Conservation (phyloP, 176 grass and related monocot genomes). For the Oryza longistaminata region DNA sequence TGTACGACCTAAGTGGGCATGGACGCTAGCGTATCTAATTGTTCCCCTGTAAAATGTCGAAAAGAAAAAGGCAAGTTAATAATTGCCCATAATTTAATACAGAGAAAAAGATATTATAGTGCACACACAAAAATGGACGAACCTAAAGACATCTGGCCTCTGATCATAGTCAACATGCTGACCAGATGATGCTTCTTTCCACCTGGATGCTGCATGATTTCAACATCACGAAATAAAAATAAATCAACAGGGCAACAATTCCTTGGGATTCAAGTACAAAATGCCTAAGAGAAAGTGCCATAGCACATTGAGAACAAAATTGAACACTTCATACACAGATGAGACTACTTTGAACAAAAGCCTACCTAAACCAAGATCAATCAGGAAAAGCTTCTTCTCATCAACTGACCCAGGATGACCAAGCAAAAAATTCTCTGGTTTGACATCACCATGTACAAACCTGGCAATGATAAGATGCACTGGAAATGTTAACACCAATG, state of each 20-base stretch:
- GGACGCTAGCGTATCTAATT: slow-evolving; percentile 86
- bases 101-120: slow-evolving; percentile 39
- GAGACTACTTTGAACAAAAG: slow-evolving; percentile 2
- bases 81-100: slow-evolving; percentile 12
- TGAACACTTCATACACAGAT: slow-evolving; percentile 14
- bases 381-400: slow-evolving; percentile 86
- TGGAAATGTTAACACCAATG: slow-evolving; percentile 1
- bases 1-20: slow-evolving; percentile 90
- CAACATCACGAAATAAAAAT: slow-evolving; percentile 28
- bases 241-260: slow-evolving; percentile 6
- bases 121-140: slow-evolving; percentile 22
- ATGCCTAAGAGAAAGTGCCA: slow-evolving; percentile 1
- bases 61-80: slow-evolving; percentile 28
- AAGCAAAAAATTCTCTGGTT: slow-evolving; percentile 93
- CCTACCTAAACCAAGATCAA: slow-evolving; percentile 94
- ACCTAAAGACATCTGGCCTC: slow-evolving; percentile 90
- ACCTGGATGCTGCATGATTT: slow-evolving; percentile 74
- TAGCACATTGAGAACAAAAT: slow-evolving; percentile 4
- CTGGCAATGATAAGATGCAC: slow-evolving; percentile 31
- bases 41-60: slow-evolving; percentile 69
- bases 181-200: slow-evolving; percentile 60
- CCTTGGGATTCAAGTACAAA: neutral
- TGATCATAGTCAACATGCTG: slow-evolving; percentile 89
- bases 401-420: slow-evolving; percentile 80
- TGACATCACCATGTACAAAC: slow-evolving; percentile 91